phyloP scores from a whole-genome alignment of 2,329 filamentous ascomycete species.

The Botryotinia narcissicola region DNA sequence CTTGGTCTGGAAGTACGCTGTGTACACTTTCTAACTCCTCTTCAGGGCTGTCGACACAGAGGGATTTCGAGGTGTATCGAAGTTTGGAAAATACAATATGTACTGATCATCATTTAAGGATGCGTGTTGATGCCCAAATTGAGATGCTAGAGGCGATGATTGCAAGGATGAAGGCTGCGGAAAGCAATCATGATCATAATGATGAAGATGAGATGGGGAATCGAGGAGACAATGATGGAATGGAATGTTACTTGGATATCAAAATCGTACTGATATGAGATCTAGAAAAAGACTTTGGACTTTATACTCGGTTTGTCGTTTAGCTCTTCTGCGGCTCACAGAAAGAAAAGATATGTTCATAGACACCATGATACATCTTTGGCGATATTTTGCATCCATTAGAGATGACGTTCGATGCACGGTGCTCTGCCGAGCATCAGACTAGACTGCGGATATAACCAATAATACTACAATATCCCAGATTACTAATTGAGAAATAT shows the following conservation, averaged over 20 bases:
- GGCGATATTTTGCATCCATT: too few relatives aligned
- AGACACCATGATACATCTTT: neutral
- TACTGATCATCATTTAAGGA: neutral
- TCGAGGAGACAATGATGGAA: neutral
- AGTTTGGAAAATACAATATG: neutral
- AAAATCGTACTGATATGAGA: too few relatives aligned
- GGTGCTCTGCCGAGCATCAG: neutral
- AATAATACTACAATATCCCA: neutral
- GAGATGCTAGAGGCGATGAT: neutral
- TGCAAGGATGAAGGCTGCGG: neutral
- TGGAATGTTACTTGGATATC: neutral
- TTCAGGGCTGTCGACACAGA: neutral
- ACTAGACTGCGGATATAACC: neutral
- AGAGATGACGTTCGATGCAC: neutral
- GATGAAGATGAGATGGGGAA: neutral
- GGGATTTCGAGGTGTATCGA: neutral
- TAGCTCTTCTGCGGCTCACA: too few relatives aligned
- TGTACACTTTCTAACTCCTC: neutral
- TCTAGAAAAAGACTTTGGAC: neutral
- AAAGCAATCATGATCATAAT: neutral
- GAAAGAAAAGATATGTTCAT: neutral
- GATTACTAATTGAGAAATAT: too few relatives aligned
- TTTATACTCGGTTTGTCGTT: rapidly evolving
- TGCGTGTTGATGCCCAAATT: neutral
- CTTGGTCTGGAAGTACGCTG: neutral